Conservation (phyloP, 106 monocot genomes). For the Hemerocallis citrina region DNA sequence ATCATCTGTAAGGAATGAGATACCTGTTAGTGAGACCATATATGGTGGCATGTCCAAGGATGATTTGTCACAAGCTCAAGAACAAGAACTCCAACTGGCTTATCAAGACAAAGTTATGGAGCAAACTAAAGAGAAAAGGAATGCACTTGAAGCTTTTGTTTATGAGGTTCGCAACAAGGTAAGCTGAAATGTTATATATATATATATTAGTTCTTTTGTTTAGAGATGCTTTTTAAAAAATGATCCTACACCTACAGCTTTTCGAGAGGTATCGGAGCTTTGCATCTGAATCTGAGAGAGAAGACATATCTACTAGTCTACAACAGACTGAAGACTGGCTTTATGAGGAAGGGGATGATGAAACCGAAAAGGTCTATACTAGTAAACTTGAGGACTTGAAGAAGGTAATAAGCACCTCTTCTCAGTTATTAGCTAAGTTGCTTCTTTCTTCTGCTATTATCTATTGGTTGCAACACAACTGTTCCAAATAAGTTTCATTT, state of each 20-base stretch:
- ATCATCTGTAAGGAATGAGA: constrained; percentile 25
- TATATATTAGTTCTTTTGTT: constrained; percentile 2
- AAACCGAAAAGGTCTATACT: constrained; percentile 61
- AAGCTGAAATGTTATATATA: not conserved
- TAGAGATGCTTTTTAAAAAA: not conserved
- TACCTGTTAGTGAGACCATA: constrained; percentile 42
- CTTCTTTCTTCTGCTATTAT: not conserved
- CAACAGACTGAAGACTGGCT: constrained; percentile 95
- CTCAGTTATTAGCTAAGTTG: not conserved
- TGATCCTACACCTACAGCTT: constrained; percentile 37
- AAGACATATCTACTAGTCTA: constrained; percentile 52
- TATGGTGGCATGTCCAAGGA: constrained; percentile 53
- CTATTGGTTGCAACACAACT: not conserved
- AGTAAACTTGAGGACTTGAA: constrained; percentile 68
- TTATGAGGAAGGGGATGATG: constrained; percentile 94
- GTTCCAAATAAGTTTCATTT: not conserved
- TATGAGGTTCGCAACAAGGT: constrained; percentile 95
- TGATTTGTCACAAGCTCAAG: constrained; percentile 39
- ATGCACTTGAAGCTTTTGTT: constrained; percentile 74
- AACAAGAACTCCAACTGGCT: constrained; percentile 44
- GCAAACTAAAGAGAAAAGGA: constrained; percentile 80
- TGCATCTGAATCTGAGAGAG: constrained; percentile 64
- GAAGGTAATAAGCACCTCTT: constrained; percentile 28
- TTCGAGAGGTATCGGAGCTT: constrained; percentile 83
- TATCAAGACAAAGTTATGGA: constrained; percentile 78